Conservation (phyloP, 1,139 yeast species). For the Protomyces gravidus region DNA sequence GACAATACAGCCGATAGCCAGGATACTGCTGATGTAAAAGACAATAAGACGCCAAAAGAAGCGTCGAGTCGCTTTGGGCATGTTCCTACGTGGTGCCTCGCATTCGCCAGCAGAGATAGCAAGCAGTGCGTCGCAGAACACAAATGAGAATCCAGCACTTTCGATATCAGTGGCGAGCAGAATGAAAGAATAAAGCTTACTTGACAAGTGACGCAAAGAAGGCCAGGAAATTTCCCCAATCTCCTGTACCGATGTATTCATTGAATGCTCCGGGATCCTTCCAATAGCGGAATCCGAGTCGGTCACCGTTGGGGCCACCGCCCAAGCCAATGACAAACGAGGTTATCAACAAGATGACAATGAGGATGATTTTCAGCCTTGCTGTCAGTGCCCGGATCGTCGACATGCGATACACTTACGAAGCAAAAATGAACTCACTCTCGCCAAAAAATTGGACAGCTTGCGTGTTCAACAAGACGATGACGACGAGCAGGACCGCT, state of each 20-base stretch:
- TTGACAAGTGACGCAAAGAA: neutral
- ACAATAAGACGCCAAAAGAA: slow-evolving; percentile 67
- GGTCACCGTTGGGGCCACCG: slow-evolving; percentile 49
- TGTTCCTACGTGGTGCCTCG: slow-evolving; percentile 61
- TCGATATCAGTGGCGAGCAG: too few relatives aligned
- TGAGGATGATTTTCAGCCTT: slow-evolving; percentile 48
- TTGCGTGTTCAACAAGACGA: slow-evolving; percentile 41
- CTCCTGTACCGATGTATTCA: slow-evolving; percentile 32
- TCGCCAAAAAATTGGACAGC: slow-evolving; percentile 52
- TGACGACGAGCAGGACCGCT: slow-evolving; percentile 57
- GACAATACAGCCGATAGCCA: slow-evolving; percentile 65
- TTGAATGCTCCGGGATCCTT: slow-evolving; percentile 58
- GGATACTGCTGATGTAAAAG: slow-evolving; percentile 58
- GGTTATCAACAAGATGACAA: slow-evolving; percentile 56
- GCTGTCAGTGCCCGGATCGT: too few relatives aligned
- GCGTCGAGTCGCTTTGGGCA: slow-evolving; percentile 67
- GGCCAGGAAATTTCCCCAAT: neutral
- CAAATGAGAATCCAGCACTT: neutral
- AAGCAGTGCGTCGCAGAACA: neutral
- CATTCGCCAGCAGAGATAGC: slow-evolving; percentile 76
- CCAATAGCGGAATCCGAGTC: slow-evolving; percentile 51
- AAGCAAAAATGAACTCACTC: slow-evolving; percentile 61
- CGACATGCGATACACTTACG: too few relatives aligned
- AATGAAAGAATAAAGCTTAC: neutral
- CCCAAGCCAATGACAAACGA: slow-evolving; percentile 61